These are phyloP conservation scores for Lodderomyces metapsilosis DNA, from an alignment of 1,139 yeast genomes.

Conservation along the genomic window DNA sequence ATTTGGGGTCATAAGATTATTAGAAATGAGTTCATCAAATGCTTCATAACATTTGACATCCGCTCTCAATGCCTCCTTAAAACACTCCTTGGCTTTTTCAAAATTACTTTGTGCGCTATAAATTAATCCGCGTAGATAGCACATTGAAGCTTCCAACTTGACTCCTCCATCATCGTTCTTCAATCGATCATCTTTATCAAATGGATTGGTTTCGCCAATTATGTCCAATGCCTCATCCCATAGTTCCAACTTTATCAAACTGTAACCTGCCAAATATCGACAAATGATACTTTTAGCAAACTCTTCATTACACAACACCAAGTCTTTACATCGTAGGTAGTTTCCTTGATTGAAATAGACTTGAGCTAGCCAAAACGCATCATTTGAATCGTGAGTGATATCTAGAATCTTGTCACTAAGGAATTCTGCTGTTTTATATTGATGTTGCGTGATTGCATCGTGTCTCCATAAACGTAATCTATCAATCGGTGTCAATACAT, in stretches of 20 bases:
- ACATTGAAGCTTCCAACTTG: conserved; percentile 82
- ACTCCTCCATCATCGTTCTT: conserved; percentile 68
- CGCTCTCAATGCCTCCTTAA: conserved; percentile 79
- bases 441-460: conserved; percentile 91
- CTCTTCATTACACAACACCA: conserved; percentile 45
- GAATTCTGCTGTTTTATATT: conserved; percentile 84
- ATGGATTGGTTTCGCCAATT: conserved; percentile 83
- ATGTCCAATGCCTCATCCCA: conserved; percentile 91
- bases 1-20: conserved; percentile 74
- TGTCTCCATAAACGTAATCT: conserved; percentile 89
- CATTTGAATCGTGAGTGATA: conserved; percentile 80
- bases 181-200: conserved; percentile 25
- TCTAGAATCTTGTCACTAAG: conserved; percentile 87
- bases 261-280: conserved; percentile 76
- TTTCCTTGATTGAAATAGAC: conserved; percentile 75
- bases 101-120: conserved; percentile 83
- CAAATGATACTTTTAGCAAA: conserved; percentile 61
- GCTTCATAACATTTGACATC: conserved; percentile 96
- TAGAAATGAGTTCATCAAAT: conserved; percentile 71
- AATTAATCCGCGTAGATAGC: conserved; percentile 80
- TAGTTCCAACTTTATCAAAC: conserved; percentile 67
- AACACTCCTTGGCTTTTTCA: conserved; percentile 84
- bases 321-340: conserved; percentile 73
- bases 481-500: conserved; percentile 77
- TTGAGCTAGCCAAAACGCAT: conserved; percentile 96